Base-by-base conservation (phyloP, 2,329 filamentous ascomycete genomes). In the Dactylellina cionopaga region DNA sequence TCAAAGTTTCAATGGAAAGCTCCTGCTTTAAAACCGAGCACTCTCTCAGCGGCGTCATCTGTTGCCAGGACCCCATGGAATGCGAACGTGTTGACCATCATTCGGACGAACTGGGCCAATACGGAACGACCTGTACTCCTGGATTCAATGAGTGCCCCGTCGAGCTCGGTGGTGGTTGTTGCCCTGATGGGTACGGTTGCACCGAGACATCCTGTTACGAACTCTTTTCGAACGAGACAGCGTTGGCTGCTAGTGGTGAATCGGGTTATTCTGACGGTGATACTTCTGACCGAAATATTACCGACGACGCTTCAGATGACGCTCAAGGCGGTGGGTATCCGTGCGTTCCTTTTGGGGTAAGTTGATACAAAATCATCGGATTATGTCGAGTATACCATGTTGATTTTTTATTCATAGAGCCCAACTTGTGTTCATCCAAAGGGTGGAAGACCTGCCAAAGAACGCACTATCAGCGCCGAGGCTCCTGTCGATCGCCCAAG, bases 131-230 rank as follows among this genome's bases (percentile, higher is more conserved):
- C 10, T 63, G 66, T 15, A 33, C 2, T 15, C 7, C 6, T 22
- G 66, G 66, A 25, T 59, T 19, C 22, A 9, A 51, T 33, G 25
- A 52, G n/a, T 71, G 66, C 22, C 22, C 58, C 10, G 49, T 11
- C n/a, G n/a, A 25, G 2, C 13, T 52, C 33, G 58, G 66, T 39
- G 66, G 66, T 7, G 66, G 66, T n/a, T 71, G 66, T 31, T 71
- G 66, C 19, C 58, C 39, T 17, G 33, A 46, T 22, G 58, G 66
- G 6, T 52, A 37, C 17, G 44, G 17, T 24, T 71, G 66, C 17
- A 27, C n/a, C 13, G 2, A 39, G 5, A 29, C 31, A 25, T 15
- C 3, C 9, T 70, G 65, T 37, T 41, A 31, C 22, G 7, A 62
- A 11, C 13, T 51, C 15, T 24, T 11, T 7, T 31, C 51, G 7